A percentile compares a stretch with the other conserved stretches of the same genome.
Conservation (phyloP, 805 yeast species). For the Kregervanrija fluxuum region DNA sequence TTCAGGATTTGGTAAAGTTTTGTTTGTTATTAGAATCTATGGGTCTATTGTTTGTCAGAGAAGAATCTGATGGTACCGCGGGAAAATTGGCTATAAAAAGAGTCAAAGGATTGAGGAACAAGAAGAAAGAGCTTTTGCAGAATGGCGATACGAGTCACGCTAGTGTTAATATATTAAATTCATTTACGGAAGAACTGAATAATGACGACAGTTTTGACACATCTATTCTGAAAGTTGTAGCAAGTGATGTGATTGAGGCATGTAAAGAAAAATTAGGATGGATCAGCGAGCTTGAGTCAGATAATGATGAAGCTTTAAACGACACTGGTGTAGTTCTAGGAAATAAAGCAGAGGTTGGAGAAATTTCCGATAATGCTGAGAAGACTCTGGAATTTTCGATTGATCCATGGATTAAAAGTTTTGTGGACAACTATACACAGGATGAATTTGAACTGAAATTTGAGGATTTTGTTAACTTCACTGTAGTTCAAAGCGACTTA, state of each 20-base stretch:
- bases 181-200: conserved; percentile 1
- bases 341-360: conserved; percentile 12
- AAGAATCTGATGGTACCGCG: conserved; percentile 20
- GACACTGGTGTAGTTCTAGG: neutral
- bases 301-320: neutral
- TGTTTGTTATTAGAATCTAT: conserved; percentile 64
- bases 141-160: conserved; percentile 2
- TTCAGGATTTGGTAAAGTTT: conserved; percentile 35
- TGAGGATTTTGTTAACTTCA: conserved; percentile 22
- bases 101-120: conserved; percentile 69
- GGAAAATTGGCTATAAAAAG: conserved; percentile 49
- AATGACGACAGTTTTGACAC: conserved; percentile 1
- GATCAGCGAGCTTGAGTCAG: conserved; percentile 4
- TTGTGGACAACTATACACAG: neutral
- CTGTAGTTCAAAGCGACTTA: conserved; percentile 20
- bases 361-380: neutral
- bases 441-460: conserved; percentile 28
- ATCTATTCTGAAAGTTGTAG: conserved; percentile 10
- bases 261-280: conserved; percentile 5
- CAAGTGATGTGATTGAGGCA: conserved; percentile 5
- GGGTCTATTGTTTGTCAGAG: conserved; percentile 61
- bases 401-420: neutral
- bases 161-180: conserved; percentile 6
- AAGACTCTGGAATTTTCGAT: neutral
- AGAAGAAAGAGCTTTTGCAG: conserved; percentile 25